phyloP scores from a whole-genome alignment of 345 rosid species.

The Trapa incisa region DNA sequence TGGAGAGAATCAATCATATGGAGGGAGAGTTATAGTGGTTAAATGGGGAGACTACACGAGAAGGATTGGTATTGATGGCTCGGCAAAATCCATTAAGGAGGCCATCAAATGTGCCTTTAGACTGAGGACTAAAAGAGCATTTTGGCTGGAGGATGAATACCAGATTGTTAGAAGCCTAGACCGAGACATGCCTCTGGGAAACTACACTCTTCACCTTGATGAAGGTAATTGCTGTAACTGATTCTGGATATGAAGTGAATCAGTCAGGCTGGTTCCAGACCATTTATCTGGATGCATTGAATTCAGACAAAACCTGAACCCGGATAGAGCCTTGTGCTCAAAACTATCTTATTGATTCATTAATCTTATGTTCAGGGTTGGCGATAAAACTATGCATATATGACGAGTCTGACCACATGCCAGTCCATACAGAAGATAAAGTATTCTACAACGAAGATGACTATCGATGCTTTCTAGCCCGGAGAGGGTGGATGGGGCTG shows the following conservation, averaged over 20 bases:
- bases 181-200: conserved; percentile 91
- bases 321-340: not conserved
- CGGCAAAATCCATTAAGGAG: conserved; percentile 78
- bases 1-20: conserved; percentile 57
- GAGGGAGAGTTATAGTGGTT: conserved; percentile 83
- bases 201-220: conserved; percentile 73
- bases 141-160: conserved; percentile 97
- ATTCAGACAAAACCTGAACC: not conserved
- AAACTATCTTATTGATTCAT: not conserved
- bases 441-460: conserved; percentile 80
- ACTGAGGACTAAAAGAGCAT: conserved; percentile 74
- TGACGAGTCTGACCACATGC: conserved; percentile 74
- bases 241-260: not conserved
- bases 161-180: conserved; percentile 76
- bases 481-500: conserved; percentile 61
- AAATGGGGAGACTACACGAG: conserved; percentile 83
- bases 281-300: not conserved
- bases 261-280: not conserved
- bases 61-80: conserved; percentile 84
- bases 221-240: conserved; percentile 39
- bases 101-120: conserved; percentile 79
- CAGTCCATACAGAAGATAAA: conserved; percentile 79
- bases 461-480: conserved; percentile 60
- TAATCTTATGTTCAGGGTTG: conserved; percentile 37
- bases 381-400: conserved; percentile 69